A percentile compares a stretch with the other conserved stretches of the same genome.
These are phyloP conservation scores for Globisporangium nagaii DNA, from an alignment of 352 stramenopile genomes.

Conservation along the genomic window DNA sequence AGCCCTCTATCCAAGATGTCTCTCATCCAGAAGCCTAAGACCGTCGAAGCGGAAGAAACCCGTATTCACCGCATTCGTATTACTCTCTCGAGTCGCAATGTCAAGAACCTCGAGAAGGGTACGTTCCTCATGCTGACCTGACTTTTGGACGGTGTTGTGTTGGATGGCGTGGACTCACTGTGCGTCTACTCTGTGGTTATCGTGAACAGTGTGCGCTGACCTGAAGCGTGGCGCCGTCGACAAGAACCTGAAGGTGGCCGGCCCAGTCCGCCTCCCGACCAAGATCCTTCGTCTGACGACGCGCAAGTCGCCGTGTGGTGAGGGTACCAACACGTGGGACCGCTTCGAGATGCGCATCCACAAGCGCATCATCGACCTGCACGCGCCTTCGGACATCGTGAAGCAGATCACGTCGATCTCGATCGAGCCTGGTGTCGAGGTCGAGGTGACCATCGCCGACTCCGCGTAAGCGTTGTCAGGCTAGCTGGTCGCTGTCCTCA, in stretches of 20 bases:
- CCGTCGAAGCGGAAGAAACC: constrained; percentile 79
- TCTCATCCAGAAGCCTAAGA: constrained; percentile 84
- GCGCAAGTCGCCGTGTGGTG: constrained; percentile 97
- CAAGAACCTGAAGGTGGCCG: constrained; percentile 98
- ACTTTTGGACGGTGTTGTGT: too few species aligned
- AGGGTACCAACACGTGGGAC: constrained; percentile 99
- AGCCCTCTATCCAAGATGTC: constrained; percentile 90
- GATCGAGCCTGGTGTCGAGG: constrained; percentile 98
- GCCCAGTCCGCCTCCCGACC: constrained; percentile 98
- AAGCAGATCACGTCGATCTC: constrained; percentile 99
- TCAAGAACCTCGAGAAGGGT: constrained; percentile 99
- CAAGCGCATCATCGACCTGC: constrained; percentile 99
- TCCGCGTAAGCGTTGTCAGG: constrained; percentile 50
- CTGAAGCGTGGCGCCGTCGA: constrained; percentile 97
- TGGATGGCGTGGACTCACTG: constrained; percentile 2
- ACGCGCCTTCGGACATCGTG: constrained; percentile 97
- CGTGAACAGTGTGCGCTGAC: constrained; percentile 90
- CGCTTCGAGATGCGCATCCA: constrained; percentile 99
- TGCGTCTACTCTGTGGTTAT: neutral
- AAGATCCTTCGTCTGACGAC: constrained; percentile 98
- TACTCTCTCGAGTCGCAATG: constrained; percentile 98
- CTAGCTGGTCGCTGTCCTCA: neutral
- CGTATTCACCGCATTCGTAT: constrained; percentile 98
- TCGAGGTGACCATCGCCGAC: constrained; percentile 97
- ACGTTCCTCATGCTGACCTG: too few species aligned